Evolutionary conservation across 208 protist genomes (phyloP), one percentile per base, ranked within the genome.

Genomic region (Leishmania tarentolae): DNA sequence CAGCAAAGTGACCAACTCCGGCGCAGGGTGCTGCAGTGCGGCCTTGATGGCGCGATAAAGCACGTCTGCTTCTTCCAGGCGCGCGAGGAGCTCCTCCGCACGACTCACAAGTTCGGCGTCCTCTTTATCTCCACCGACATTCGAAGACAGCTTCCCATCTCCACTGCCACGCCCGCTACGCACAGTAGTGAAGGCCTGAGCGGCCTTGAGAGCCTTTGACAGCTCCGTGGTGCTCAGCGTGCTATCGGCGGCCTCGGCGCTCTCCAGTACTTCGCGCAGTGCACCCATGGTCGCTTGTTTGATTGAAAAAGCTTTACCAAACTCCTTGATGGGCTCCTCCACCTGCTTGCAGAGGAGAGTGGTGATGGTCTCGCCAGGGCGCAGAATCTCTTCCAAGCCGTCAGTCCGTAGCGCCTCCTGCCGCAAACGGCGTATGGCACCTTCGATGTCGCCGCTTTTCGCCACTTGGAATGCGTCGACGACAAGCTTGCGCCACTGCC

Each of bases 321-420:
- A 31, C 76, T 83, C 80, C 40, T 79, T 68, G 19, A 96, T 76
- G 2, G 93, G 90, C 72, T 79, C 63, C 37, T 87, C 88, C 3
- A 96, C 66, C n/a, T 94, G 47, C 6, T 83, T 63, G 17, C 83
- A 77, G 24, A 89, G 75, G 21, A 96, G 82, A 6, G 87, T 87
- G 24, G 83, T 81, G n/a, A 94, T 59, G 2, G 93, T 90, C 78
- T 96, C 90, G 24, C 79, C 86, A 24, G 88, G 87, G 1, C 82
- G 85, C 35, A 96, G 83, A n/a, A 96, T 92, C n/a, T 92, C 91
- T 46, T 91, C 87, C 52, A 96, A 53, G 53, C 81, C 75, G 35
- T 84, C 80, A 56, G 93, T 78, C 11, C 70, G n/a, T 44, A 96
- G 78, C 40, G 83, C 69, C 56, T 86, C 86, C 68, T 86, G 78